phyloP scores from a whole-genome alignment of 2,329 filamentous ascomycete genomes.

The Chaetomiaceae sp. region DNA sequence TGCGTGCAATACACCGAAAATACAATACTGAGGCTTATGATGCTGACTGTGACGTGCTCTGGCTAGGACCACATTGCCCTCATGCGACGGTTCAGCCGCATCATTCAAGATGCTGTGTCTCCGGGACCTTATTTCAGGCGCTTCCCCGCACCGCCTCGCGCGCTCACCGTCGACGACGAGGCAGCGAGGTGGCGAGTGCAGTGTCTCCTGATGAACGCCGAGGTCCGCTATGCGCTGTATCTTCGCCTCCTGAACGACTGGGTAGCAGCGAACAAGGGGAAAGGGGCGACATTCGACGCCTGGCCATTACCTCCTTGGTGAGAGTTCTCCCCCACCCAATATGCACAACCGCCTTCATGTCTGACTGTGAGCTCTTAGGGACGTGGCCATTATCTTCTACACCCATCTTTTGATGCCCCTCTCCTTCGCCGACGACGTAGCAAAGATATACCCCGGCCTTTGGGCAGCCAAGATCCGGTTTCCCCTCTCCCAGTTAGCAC shows the following conservation, averaged over 20 bases:
- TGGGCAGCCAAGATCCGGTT: constrained; percentile 8
- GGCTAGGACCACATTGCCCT: not conserved
- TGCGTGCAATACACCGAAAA: not conserved
- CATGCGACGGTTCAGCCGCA: not conserved
- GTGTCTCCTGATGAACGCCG: constrained; percentile 15
- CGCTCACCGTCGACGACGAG: not conserved
- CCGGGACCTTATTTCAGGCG: not conserved
- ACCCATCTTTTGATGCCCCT: constrained; percentile 12
- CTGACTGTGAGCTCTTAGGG: not conserved
- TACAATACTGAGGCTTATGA: not conserved
- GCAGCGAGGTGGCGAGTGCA: constrained; percentile 8
- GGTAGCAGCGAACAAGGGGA: not conserved
- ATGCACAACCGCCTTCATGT: not conserved
- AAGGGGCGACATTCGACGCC: not conserved
- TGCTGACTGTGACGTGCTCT: not conserved
- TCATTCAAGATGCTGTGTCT: not conserved
- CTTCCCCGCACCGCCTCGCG: not conserved
- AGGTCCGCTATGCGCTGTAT: constrained; percentile 17
- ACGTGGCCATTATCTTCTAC: constrained; percentile 17
- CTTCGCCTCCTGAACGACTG: constrained; percentile 7
- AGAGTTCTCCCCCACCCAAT: not conserved
- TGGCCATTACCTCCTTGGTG: constrained; percentile 14
- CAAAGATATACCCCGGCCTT: not conserved
- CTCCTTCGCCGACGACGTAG: constrained; percentile 4
- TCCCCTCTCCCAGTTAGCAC: constrained; percentile 6